These are phyloP conservation scores for Cadophora malorum DNA, from an alignment of 2,329 filamentous ascomycete genomes.

Conservation along the genomic window DNA sequence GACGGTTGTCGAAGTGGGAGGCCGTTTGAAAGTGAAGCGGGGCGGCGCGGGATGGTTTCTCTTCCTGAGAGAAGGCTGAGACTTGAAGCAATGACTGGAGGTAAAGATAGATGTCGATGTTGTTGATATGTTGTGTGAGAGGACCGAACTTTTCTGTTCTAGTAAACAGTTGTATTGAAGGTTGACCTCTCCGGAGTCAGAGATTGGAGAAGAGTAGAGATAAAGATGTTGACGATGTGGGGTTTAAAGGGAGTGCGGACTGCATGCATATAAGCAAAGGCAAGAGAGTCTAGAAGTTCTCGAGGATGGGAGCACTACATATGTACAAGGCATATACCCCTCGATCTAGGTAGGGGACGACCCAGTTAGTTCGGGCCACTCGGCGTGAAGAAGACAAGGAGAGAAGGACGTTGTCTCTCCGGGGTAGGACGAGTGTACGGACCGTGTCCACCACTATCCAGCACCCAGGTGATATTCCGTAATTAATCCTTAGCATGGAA, in stretches of 20 bases:
- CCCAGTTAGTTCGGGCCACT: conserved; percentile 37
- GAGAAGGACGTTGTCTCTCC: conserved; percentile 23
- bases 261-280: conserved; percentile 35
- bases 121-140: neutral
- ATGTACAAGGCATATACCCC: conserved; percentile 39
- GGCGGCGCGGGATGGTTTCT: conserved; percentile 18
- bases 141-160: conserved; percentile 21
- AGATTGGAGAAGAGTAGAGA: conserved; percentile 3
- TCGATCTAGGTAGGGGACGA: conserved; percentile 37
- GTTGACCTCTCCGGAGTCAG: neutral
- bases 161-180: conserved; percentile 24
- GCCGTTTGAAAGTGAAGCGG: neutral
- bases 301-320: conserved; percentile 35
- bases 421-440: conserved; percentile 23
- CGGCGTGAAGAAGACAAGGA: conserved; percentile 23
- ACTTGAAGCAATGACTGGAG: neutral
- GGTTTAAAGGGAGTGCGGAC: conserved; percentile 21
- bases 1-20: neutral
- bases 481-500: neutral
- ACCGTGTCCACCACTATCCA: no score
- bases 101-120: neutral
- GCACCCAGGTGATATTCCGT: conserved; percentile 1
- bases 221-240: conserved; percentile 23
- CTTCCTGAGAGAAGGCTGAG: conserved; percentile 28
- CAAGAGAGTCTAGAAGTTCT: conserved; percentile 22